Percentiles rank a stretch among this genome's conserved stretches.
Conservation (phyloP, 139 green algal genomes). For the Chlamydomonas sp. region DNA sequence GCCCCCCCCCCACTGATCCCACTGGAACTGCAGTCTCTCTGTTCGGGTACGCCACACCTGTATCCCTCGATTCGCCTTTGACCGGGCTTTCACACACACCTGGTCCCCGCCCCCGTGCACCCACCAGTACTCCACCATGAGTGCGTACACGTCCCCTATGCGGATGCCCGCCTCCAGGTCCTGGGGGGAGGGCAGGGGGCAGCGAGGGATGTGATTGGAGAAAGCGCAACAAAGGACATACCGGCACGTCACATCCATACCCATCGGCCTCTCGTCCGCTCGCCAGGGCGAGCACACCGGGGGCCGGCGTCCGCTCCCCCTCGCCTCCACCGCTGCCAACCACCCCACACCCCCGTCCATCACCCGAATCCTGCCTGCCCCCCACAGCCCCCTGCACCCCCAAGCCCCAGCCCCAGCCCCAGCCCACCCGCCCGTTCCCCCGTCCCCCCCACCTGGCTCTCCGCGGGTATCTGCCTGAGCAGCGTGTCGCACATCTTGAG, state of each 20-base stretch:
- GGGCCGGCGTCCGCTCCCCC: too few relatives aligned
- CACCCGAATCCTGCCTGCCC: too few relatives aligned
- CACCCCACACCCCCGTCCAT: too few relatives aligned
- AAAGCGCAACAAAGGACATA: background rate
- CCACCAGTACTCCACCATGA: conserved; percentile 73
- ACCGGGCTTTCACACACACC: too few relatives aligned
- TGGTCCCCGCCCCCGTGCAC: background rate
- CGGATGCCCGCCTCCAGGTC: conserved; percentile 56
- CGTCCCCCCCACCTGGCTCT: conserved; percentile 8
- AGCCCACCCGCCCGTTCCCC: background rate
- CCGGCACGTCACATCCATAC: too few relatives aligned
- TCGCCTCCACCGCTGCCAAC: too few relatives aligned
- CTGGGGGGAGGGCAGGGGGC: background rate
- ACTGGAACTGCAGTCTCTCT: too few relatives aligned
- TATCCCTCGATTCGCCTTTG: too few relatives aligned
- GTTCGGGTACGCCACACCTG: too few relatives aligned
- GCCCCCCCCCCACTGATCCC: background rate
- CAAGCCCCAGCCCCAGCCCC: background rate
- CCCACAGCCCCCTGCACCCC: too few relatives aligned
- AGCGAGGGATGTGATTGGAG: background rate
- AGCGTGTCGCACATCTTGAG: conserved; percentile 55
- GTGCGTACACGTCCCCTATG: conserved; percentile 64
- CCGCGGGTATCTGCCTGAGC: conserved; percentile 43
- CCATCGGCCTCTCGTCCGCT: too few relatives aligned
- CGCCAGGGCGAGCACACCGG: too few relatives aligned